A percentile compares a stretch with the other conserved stretches of the same genome.
Conservation (phyloP, 108 stramenopile genomes). For the Nitzschia palea region DNA sequence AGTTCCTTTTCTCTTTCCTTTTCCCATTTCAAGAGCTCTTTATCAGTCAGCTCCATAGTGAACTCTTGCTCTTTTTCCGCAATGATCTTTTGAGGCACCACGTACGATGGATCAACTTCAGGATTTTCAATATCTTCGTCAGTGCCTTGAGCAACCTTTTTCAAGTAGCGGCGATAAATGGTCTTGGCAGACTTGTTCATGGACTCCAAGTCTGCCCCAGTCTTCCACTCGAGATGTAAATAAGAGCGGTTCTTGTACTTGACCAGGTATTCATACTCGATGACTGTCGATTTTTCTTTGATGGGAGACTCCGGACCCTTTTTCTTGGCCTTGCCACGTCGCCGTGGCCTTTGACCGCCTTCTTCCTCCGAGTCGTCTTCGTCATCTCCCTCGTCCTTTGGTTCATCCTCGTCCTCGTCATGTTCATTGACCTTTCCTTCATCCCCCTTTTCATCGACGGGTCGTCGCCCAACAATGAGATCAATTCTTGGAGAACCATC, state of each 20-base stretch:
- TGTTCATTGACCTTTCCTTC: slow-evolving; percentile 18
- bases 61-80: slow-evolving; percentile 88
- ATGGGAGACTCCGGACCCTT: slow-evolving; percentile 14
- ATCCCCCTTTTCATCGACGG: slow-evolving; percentile 66
- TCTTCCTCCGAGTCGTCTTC: slow-evolving; percentile 25
- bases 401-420: slow-evolving; percentile 29
- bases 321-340: slow-evolving; percentile 24
- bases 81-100: slow-evolving; percentile 81
- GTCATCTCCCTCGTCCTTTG: slow-evolving; percentile 38
- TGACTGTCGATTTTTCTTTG: slow-evolving; percentile 27
- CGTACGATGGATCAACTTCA: slow-evolving; percentile 80
- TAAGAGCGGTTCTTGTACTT: slow-evolving; percentile 95
- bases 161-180: slow-evolving; percentile 82
- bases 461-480: slow-evolving; percentile 87
- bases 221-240: slow-evolving; percentile 88
- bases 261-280: slow-evolving; percentile 94
- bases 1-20: slow-evolving; percentile 74
- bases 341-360: slow-evolving; percentile 19
- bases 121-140: slow-evolving; percentile 87
- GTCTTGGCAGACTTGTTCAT: slow-evolving; percentile 88
- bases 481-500: slow-evolving; percentile 94
- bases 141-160: slow-evolving; percentile 72
- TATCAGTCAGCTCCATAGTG: slow-evolving; percentile 71
- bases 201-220: slow-evolving; percentile 80
- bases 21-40: slow-evolving; percentile 83